Percentiles rank a stretch among this genome's conserved stretches.
Evolutionary conservation across 192 early-diverging fungal species (phyloP).

Genomic region (Spizellomyces sp.): DNA sequence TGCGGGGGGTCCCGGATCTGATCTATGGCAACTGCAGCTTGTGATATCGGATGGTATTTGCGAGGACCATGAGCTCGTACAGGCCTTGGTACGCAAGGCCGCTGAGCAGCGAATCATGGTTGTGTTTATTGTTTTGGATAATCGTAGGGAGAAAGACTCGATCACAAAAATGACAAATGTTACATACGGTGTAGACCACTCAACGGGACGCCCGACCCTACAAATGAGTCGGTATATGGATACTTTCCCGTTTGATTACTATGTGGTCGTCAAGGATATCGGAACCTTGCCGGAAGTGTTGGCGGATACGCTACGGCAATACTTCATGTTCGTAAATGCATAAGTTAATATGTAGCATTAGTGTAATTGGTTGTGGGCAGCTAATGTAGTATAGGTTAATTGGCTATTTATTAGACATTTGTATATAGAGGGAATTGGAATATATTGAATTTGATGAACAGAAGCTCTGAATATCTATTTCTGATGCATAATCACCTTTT

Average conservation of each 20-base stretch:
- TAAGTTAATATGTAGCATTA: background rate
- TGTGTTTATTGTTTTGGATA: slow-evolving; percentile 95
- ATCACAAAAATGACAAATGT: slow-evolving; percentile 91
- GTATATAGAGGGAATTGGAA: background rate
- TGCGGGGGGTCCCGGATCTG: slow-evolving; percentile 46
- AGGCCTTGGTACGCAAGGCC: slow-evolving; percentile 80
- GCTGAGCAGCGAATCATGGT: slow-evolving; percentile 89
- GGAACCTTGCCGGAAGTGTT: slow-evolving; percentile 85
- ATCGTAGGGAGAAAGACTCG: slow-evolving; percentile 74
- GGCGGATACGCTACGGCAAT: slow-evolving; percentile 93
- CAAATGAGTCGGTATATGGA: slow-evolving; percentile 86
- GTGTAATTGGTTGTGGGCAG: too few relatives aligned
- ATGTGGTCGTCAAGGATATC: slow-evolving; percentile 88
- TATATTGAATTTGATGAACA: background rate
- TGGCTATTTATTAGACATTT: background rate
- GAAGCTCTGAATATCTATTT: background rate
- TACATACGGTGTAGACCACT: slow-evolving; percentile 58
- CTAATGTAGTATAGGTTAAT: background rate
- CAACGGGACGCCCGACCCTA: slow-evolving; percentile 63
- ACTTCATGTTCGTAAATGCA: slow-evolving; percentile 78
- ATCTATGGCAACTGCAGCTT: slow-evolving; percentile 95
- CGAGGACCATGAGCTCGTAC: slow-evolving; percentile 87
- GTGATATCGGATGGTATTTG: slow-evolving; percentile 97
- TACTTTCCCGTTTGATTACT: slow-evolving; percentile 98
- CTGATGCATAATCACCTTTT: slow-evolving; percentile 14